A percentile compares a stretch with the other conserved stretches of the same genome.
Conservation (phyloP, 75 land plant species). For the Pinus taeda region DNA sequence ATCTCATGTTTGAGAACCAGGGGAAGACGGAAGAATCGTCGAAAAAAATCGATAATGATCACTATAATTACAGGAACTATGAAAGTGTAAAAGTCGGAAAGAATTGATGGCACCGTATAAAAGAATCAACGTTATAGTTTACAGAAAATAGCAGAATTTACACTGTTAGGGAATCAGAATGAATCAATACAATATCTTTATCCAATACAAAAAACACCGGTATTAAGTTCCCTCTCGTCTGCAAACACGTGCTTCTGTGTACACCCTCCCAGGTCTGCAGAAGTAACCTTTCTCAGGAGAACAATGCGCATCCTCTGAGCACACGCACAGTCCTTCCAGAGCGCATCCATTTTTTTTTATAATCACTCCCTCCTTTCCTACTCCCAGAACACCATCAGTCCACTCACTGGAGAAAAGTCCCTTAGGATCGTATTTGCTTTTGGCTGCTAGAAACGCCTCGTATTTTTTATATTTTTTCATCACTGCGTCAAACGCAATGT, state of each 20-base stretch:
- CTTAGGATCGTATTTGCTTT: constrained; percentile 40
- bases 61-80: too few species aligned
- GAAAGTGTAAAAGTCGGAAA: too few species aligned
- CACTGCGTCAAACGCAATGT: constrained; percentile 37
- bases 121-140: too few species aligned
- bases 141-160: too few species aligned
- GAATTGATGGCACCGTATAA: too few species aligned
- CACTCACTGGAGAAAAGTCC: constrained; percentile 54
- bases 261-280: constrained; percentile 17
- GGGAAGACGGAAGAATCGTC: too few species aligned
- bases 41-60: too few species aligned
- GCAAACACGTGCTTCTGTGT: constrained; percentile 23
- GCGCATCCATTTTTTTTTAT: constrained; percentile 10
- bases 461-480: constrained; percentile 33
- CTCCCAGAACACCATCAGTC: constrained; percentile 41
- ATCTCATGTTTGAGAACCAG: too few species aligned
- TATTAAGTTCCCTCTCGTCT: not conserved
- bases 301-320: constrained; percentile 16
- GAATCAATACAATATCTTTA: too few species aligned
- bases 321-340: constrained; percentile 21
- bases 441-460: constrained; percentile 34
- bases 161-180: too few species aligned
- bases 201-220: too few species aligned
- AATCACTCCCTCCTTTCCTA: not conserved
- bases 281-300: constrained; percentile 15